Conservation (phyloP, 2,329 filamentous ascomycete genomes). For the Fusarium ramigenum region DNA sequence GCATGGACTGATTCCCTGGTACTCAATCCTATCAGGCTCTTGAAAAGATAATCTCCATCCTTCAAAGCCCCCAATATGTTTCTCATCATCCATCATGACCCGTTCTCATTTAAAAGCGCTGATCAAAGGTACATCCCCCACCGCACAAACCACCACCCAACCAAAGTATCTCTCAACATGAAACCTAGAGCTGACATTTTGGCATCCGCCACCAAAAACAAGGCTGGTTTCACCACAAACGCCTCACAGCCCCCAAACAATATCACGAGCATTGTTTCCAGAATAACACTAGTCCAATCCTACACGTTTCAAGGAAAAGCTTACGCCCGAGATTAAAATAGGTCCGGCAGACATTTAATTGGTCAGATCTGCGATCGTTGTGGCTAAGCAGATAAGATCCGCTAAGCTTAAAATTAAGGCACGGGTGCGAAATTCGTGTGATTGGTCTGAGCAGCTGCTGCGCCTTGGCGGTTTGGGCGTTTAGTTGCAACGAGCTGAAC, state of each 20-base stretch:
- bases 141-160: not conserved
- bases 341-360: not conserved
- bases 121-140: not conserved
- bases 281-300: not conserved
- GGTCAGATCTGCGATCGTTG: not conserved
- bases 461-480: not conserved
- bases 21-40: not conserved
- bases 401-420: slow-evolving; percentile 2
- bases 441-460: not conserved
- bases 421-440: not conserved
- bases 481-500: not conserved
- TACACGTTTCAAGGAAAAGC: not conserved
- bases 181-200: not conserved
- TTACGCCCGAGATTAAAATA: not conserved
- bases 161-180: not conserved
- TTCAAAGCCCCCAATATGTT: too few relatives aligned
- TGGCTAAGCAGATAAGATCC: not conserved
- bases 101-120: not conserved
- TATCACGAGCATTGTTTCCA: not conserved
- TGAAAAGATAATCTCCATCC: accelerated
- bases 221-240: not conserved
- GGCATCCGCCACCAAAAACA: not conserved
- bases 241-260: not conserved
- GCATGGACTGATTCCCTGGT: accelerated
- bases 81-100: not conserved